Conservation (phyloP, 2,329 filamentous ascomycete species). For the Chaetomiaceae sp. region DNA sequence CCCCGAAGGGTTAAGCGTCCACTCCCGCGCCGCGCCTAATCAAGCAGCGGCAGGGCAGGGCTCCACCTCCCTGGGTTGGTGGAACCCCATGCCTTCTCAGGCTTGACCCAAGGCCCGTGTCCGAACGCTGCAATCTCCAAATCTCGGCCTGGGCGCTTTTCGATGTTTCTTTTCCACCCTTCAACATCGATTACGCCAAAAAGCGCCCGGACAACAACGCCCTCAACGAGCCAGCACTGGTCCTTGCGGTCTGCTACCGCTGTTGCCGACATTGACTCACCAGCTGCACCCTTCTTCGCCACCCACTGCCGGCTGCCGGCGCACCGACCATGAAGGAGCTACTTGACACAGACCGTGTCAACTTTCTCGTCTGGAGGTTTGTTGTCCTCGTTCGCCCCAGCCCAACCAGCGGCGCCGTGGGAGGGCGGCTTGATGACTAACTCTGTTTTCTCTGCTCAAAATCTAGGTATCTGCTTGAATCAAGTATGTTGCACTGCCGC, state of each 20-base stretch:
- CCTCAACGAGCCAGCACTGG: constrained; percentile 1
- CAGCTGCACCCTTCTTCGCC: constrained; percentile 9
- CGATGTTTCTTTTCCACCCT: constrained; percentile 25
- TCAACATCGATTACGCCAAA: constrained; percentile 22
- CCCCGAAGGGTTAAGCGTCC: constrained; percentile 21
- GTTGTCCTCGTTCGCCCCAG: constrained; percentile 33
- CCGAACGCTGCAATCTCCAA: constrained; percentile 23
- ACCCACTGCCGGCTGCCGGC: constrained; percentile 20
- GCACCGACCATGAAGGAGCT: constrained; percentile 53
- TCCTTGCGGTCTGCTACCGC: constrained; percentile 8
- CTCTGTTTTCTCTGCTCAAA: constrained; percentile 5
- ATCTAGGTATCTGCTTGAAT: constrained; percentile 56
- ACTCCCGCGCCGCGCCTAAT: constrained; percentile 26
- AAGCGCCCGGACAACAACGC: constrained; percentile 1
- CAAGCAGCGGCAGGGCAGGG: constrained; percentile 20
- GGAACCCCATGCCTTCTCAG: constrained; percentile 17
- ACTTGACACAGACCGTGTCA: constrained; percentile 63
- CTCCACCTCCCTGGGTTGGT: constrained; percentile 18
- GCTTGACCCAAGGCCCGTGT: constrained; percentile 18
- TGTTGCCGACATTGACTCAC: background rate
- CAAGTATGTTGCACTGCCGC: constrained; percentile 47
- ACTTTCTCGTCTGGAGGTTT: constrained; percentile 68
- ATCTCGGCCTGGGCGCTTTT: constrained; percentile 27
- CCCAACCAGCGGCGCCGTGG: constrained; percentile 2
- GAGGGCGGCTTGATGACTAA: constrained; percentile 13